phyloP scores from a whole-genome alignment of 2,329 filamentous ascomycete genomes.

The Paraconiothyrium brasiliense region DNA sequence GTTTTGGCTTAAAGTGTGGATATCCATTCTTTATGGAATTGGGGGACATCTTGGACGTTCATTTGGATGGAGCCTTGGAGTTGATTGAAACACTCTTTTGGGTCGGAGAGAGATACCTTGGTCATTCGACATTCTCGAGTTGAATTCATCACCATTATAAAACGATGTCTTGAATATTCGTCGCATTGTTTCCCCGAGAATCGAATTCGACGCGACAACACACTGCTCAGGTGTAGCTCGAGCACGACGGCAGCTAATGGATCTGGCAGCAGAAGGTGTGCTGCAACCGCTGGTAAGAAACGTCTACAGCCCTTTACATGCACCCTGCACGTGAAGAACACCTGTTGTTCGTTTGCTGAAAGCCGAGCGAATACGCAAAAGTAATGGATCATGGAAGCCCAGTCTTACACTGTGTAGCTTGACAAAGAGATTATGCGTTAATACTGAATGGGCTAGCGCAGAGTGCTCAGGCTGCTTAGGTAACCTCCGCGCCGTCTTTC shows the following conservation, averaged over 20 bases:
- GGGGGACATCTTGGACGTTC: slow-evolving; percentile 2
- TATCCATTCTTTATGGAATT: slow-evolving; percentile 13
- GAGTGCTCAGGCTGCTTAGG: slow-evolving; percentile 2
- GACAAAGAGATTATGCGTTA: neutral
- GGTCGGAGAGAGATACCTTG: slow-evolving; percentile 2
- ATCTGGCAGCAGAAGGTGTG: too few species aligned
- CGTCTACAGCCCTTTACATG: neutral
- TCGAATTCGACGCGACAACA: too few species aligned
- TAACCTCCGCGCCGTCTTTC: slow-evolving; percentile 10
- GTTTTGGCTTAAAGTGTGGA: slow-evolving; percentile 6
- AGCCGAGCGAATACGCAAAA: neutral
- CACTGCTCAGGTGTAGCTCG: too few species aligned
- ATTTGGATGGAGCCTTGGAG: neutral
- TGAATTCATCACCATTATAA: neutral
- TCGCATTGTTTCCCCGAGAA: too few species aligned
- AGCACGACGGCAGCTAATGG: too few species aligned
- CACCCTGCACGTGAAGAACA: neutral
- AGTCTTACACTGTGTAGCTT: neutral
- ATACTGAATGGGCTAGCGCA: neutral
- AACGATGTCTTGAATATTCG: neutral
- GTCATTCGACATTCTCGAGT: slow-evolving; percentile 1
- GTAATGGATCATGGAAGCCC: neutral
- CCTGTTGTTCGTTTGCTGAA: neutral
- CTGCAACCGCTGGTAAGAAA: neutral
- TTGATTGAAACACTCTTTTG: slow-evolving; percentile 7